These are phyloP conservation scores for Solanum raphanifolium DNA, from an alignment of 257 asterid genomes.

Conservation along the genomic window DNA sequence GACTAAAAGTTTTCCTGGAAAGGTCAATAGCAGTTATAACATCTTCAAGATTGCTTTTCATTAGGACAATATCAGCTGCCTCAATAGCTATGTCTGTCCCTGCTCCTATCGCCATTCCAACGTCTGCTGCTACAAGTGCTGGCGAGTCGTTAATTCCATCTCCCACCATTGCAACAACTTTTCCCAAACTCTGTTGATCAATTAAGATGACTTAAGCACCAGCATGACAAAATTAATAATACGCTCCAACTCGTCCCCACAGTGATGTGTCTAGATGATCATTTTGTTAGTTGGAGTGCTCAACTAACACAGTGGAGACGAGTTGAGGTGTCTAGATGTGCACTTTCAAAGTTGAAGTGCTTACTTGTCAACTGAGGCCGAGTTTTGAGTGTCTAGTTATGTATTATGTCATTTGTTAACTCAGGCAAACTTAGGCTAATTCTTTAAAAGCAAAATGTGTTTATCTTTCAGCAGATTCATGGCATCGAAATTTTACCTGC, in stretches of 20 bases:
- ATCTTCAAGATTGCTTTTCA: slow-evolving; percentile 28
- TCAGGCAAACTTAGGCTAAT: not conserved
- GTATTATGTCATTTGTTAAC: not conserved
- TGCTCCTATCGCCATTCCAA: slow-evolving; percentile 29
- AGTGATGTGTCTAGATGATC: not conserved
- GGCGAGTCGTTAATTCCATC: slow-evolving; percentile 33
- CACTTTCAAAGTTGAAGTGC: not conserved
- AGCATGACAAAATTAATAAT: not conserved
- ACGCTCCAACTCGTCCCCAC: not conserved
- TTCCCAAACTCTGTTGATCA: slow-evolving; percentile 5
- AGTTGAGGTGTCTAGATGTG: not conserved
- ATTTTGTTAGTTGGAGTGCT: not conserved
- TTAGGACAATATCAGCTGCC: slow-evolving; percentile 29
- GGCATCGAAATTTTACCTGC: slow-evolving; percentile 2
- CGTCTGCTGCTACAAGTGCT: slow-evolving; percentile 27
- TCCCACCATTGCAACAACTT: slow-evolving; percentile 27
- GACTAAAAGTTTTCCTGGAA: slow-evolving; percentile 17
- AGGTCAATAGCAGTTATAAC: slow-evolving; percentile 29
- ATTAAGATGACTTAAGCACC: not conserved
- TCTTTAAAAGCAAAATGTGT: not conserved
- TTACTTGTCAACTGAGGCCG: not conserved
- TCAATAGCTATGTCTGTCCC: slow-evolving; percentile 31
- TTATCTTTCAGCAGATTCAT: not conserved
- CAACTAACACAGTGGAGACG: not conserved
- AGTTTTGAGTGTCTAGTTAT: not conserved